phyloP scores from a whole-genome alignment of 1,284 basidiomycete genomes.

The Pseudomicrostroma phylloplanum region DNA sequence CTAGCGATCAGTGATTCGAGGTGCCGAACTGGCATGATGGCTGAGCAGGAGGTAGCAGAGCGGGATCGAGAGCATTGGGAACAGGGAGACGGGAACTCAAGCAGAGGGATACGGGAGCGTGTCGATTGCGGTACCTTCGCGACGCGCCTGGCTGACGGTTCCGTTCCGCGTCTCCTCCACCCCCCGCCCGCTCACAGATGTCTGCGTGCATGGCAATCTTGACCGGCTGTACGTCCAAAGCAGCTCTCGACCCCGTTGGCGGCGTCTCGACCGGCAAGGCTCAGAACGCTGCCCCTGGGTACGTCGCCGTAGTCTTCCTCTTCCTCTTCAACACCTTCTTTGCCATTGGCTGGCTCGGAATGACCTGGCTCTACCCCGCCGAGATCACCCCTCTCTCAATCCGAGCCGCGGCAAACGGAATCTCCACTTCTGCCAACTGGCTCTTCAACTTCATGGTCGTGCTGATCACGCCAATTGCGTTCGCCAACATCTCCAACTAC shows the following conservation, averaged over 20 bases:
- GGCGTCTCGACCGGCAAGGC: conserved; percentile 18
- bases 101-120: too few species aligned
- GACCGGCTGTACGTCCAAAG: conserved; percentile 12
- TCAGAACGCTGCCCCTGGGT: conserved; percentile 17
- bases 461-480: conserved; percentile 36
- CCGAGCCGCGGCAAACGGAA: conserved; percentile 42
- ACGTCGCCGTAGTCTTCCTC: conserved; percentile 39
- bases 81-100: too few species aligned
- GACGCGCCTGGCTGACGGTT: too few species aligned
- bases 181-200: too few species aligned
- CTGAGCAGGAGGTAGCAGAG: too few species aligned
- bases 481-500: conserved; percentile 22
- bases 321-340: conserved; percentile 49
- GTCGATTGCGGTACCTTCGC: too few species aligned
- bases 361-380: conserved; percentile 50
- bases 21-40: too few species aligned
- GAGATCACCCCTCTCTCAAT: conserved; percentile 46
- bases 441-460: conserved; percentile 47
- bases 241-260: conserved; percentile 14
- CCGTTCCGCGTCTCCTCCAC: too few species aligned
- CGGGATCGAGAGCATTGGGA: too few species aligned
- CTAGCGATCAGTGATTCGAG: too few species aligned
- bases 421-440: conserved; percentile 43
- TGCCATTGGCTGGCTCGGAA: conserved; percentile 47
- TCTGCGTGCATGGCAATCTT: conserved; percentile 39